phyloP scores from a whole-genome alignment of 1,284 basidiomycete genomes.

The Malassezia globosa region DNA sequence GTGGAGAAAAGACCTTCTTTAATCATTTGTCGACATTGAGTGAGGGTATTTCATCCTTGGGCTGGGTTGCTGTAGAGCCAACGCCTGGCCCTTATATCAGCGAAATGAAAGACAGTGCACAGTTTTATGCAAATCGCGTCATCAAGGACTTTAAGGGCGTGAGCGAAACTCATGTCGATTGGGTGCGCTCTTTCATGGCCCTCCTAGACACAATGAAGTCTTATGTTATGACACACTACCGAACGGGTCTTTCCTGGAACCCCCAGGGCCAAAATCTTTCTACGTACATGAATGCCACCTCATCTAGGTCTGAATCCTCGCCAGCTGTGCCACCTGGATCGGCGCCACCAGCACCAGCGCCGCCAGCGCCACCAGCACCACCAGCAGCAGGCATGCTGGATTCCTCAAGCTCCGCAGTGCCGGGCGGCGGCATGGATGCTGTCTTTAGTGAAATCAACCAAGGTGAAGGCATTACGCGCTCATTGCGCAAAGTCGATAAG shows the following conservation, averaged over 20 bases:
- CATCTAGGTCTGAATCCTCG: conserved; percentile 40
- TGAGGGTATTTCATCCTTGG: conserved; percentile 72
- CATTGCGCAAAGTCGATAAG: conserved; percentile 82
- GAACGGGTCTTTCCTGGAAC: conserved; percentile 83
- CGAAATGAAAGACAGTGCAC: conserved; percentile 74
- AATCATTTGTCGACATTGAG: conserved; percentile 69
- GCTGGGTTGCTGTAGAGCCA: conserved; percentile 73
- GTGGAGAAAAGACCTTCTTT: conserved; percentile 69
- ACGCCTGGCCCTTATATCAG: conserved; percentile 73
- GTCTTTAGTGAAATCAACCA: conserved; percentile 89
- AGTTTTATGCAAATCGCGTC: conserved; percentile 81
- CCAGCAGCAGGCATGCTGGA: conserved; percentile 46
- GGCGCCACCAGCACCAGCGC: conserved; percentile 52
- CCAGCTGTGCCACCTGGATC: conserved; percentile 57
- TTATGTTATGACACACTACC: conserved; percentile 77
- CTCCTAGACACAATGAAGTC: conserved; percentile 68
- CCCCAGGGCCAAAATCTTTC: conserved; percentile 48
- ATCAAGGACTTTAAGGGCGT: conserved; percentile 80
- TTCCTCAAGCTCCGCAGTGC: conserved; percentile 49
- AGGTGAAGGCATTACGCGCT: conserved; percentile 78
- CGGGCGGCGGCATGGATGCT: conserved; percentile 58
- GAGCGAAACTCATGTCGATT: conserved; percentile 76
- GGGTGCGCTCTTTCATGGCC: conserved; percentile 65
- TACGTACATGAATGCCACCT: conserved; percentile 17
- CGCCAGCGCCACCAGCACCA: conserved; percentile 50